These are phyloP conservation scores for Cryptosporidium xiaoi DNA, from an alignment of 169 alveolate species.

Conservation along the genomic window DNA sequence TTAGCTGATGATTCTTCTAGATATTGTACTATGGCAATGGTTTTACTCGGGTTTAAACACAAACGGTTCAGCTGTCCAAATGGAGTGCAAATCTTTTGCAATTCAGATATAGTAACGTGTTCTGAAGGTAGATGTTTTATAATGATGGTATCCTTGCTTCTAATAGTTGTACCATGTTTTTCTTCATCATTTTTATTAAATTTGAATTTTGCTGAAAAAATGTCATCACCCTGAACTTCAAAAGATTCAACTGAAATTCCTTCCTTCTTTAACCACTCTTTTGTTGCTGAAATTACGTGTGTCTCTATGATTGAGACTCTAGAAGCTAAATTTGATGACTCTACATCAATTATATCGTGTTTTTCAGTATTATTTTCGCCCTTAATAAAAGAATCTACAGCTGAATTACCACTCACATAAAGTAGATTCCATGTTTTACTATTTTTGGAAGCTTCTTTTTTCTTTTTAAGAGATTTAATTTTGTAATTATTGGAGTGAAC, in stretches of 20 bases:
- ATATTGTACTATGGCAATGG: constrained; percentile 90
- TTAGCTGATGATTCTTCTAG: constrained; percentile 84
- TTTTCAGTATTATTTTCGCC: constrained; percentile 83
- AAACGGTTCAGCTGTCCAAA: constrained; percentile 87
- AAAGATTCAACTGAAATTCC: constrained; percentile 90
- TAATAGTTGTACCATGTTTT: constrained; percentile 74
- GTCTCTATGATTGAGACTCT: constrained; percentile 93
- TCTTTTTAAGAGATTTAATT: constrained; percentile 81
- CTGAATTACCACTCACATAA: constrained; percentile 93
- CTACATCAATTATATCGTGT: constrained; percentile 86
- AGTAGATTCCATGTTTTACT: constrained; percentile 94
- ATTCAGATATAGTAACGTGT: constrained; percentile 75
- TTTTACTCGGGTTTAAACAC: constrained; percentile 88
- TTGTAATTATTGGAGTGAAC: constrained; percentile 83
- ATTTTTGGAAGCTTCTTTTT: constrained; percentile 84
- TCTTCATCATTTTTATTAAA: constrained; percentile 32
- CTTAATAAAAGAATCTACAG: constrained; percentile 88
- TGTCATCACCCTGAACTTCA: constrained; percentile 79
- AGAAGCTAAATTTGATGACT: constrained; percentile 86
- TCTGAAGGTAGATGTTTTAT: constrained; percentile 81
- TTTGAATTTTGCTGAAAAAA: constrained; percentile 27
- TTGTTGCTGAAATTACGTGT: constrained; percentile 90
- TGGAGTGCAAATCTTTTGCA: constrained; percentile 84
- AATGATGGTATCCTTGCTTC: constrained; percentile 78
- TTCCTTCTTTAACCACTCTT: constrained; percentile 93